Evolutionary conservation across 257 asterid genomes (phyloP).

Genomic region (Solanum virginianum): DNA sequence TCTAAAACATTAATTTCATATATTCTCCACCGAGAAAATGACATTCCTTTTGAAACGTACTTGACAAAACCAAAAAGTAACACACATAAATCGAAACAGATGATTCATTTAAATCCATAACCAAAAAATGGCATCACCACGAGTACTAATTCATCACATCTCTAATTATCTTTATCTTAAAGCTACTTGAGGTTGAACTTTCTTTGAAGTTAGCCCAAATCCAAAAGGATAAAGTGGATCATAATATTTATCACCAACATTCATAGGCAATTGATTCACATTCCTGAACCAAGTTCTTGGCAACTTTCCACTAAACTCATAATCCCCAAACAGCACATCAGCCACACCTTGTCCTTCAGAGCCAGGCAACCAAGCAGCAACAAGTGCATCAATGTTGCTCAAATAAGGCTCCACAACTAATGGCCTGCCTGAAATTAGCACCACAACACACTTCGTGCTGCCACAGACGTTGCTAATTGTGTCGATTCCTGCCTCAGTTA

Average conservation of each 20-base stretch:
- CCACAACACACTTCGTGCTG: conserved; percentile 35
- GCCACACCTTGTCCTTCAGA: conserved; percentile 53
- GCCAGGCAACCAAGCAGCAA: conserved; percentile 75
- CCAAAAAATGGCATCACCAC: too few relatives aligned
- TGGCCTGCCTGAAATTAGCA: conserved; percentile 45
- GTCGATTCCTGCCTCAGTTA: conserved; percentile 24
- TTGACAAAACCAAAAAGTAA: background rate
- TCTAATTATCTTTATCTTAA: background rate
- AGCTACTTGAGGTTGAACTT: background rate
- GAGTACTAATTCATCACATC: background rate
- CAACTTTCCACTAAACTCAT: conserved; percentile 38
- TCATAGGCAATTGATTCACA: conserved; percentile 51
- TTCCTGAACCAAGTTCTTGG: conserved; percentile 54
- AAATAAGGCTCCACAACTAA: conserved; percentile 35
- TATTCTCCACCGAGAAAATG: background rate
- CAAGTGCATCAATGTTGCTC: conserved; percentile 27
- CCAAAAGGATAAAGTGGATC: conserved; percentile 58
- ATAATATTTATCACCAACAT: conserved; percentile 34
- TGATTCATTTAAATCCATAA: too few relatives aligned
- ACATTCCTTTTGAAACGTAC: background rate
- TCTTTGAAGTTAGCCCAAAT: conserved; percentile 33
- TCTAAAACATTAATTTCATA: background rate
- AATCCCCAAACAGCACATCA: conserved; percentile 51
- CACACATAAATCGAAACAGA: background rate
- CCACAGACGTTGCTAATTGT: conserved; percentile 29